Evolutionary conservation across 257 asterid species (phyloP), one percentile per base, ranked within the genome.

Genomic region (Catharanthus roseus): DNA sequence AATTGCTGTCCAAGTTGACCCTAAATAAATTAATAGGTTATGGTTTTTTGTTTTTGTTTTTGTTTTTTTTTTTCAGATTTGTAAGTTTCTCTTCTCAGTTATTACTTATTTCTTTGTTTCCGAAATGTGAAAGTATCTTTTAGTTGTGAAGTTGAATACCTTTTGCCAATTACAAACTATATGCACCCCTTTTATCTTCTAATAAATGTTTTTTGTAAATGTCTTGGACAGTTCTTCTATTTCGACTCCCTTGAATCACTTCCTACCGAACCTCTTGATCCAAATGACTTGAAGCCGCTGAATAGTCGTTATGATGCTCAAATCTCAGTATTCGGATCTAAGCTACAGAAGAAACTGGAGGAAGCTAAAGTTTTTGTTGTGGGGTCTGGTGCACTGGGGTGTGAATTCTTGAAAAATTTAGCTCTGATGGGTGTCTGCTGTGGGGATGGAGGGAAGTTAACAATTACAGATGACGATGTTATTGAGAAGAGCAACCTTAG

Each of bases 331-430:
- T 88, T 92, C 76, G 98, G 98, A 65, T 79, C 93, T 69, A 88
- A 82, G 75, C 82, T 92, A 55, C 98, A 92, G 81, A 92, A 85
- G 83, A 92, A 88, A 77, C 80, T 92, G n/a, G 98, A 88, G 83
- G 96, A 88, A 64, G 91, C 96, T 55, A 88, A 81, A 75, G 78
- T 83, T 57, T 92, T 90, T 87, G 82, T 92, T 72, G 95, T 90
- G 67, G 98, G 98, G 79, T 84, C 98, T 76, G 98, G 98, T 80
- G 98, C 98, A 36, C 85, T 92, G 64, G 98, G 98, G 65, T 92
- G 98, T 70, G 98, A 92, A 75, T 92, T 92, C 70, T 86, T 92
- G 74, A 92, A 92, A 77, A 92, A 90, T 83, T 82, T 92, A 77
- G 95, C 98, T 55, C 81, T 92, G 33, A 92, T 92, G 97, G 98